Percentiles rank a stretch among this genome's conserved stretches.
Evolutionary conservation across 345 rosid genomes (phyloP).

Genomic region (Excoecaria cochinchinensis): DNA sequence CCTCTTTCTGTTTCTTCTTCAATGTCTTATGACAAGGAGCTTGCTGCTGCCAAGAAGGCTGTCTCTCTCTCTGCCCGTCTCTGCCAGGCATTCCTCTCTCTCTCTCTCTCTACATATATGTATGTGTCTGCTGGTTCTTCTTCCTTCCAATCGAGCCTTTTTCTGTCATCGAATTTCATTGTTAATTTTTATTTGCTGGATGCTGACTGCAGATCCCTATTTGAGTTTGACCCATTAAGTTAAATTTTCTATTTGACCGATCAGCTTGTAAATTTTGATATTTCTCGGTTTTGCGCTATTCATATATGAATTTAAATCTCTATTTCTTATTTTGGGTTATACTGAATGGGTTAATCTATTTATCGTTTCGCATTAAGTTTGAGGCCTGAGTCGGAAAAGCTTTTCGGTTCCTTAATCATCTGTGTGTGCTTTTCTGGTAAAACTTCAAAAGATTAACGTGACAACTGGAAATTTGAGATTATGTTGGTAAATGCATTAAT

Average conservation of each 20-base stretch:
- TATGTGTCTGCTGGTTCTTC: too few species aligned
- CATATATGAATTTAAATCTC: neutral
- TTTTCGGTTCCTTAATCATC: neutral
- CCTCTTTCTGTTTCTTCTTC: slow-evolving; percentile 26
- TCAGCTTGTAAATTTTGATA: neutral
- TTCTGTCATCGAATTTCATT: neutral
- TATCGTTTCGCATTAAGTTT: too few species aligned
- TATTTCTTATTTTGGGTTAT: neutral
- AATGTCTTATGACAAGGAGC: slow-evolving; percentile 77
- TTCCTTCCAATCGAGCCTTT: neutral
- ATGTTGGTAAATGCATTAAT: neutral
- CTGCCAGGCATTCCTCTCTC: slow-evolving; percentile 53
- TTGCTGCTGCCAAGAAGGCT: slow-evolving; percentile 89
- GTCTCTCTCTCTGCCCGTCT: slow-evolving; percentile 87
- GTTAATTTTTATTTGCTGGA: neutral
- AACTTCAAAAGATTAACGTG: neutral
- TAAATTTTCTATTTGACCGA: too few species aligned
- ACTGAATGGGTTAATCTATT: too few species aligned
- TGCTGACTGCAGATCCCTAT: neutral
- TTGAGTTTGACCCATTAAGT: neutral
- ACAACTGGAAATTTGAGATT: neutral
- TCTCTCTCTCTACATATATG: neutral
- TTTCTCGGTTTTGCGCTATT: neutral
- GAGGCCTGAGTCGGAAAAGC: neutral
- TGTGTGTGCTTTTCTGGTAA: neutral